Conservation (phyloP, 176 grass and related monocot species). For the Aegilops longissima region DNA sequence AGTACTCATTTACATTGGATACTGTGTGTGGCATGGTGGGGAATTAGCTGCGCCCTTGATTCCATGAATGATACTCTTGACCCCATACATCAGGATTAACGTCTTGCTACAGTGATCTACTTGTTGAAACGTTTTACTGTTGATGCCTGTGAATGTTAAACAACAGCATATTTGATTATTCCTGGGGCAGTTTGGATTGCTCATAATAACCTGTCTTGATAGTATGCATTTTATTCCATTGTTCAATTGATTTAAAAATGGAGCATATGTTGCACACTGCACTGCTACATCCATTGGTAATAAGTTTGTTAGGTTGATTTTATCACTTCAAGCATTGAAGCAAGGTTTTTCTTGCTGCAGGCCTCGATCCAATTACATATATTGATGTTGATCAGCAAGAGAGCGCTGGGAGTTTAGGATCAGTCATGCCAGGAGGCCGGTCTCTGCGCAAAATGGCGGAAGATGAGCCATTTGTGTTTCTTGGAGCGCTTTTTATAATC, state of each 20-base stretch:
- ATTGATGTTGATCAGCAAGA: slow-evolving; percentile 49
- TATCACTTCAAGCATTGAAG: slow-evolving; percentile 3
- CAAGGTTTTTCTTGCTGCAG: slow-evolving; percentile 31
- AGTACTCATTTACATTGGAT: neutral
- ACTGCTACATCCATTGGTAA: neutral
- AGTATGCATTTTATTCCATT: slow-evolving; percentile 1
- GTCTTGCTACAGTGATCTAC: neutral
- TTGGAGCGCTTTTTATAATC: slow-evolving; percentile 54
- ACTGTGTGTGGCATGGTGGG: neutral
- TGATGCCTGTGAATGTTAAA: slow-evolving; percentile 22
- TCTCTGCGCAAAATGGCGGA: slow-evolving; percentile 37
- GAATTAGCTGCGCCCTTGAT: neutral
- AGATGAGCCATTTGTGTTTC: slow-evolving; percentile 46
- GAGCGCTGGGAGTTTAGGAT: slow-evolving; percentile 32
- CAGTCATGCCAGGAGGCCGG: neutral
- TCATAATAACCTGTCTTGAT: neutral
- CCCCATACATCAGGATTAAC: neutral
- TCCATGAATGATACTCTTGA: slow-evolving; percentile 10
- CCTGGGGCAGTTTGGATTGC: neutral
- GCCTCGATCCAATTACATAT: slow-evolving; percentile 55
- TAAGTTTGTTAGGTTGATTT: neutral
- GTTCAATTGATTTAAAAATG: slow-evolving; percentile 6
- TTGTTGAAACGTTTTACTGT: neutral
- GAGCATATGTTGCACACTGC: neutral
- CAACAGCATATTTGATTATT: neutral